Evolutionary conservation across 192 early-diverging fungal species (phyloP).

Genomic region (Coemansia sp.): DNA sequence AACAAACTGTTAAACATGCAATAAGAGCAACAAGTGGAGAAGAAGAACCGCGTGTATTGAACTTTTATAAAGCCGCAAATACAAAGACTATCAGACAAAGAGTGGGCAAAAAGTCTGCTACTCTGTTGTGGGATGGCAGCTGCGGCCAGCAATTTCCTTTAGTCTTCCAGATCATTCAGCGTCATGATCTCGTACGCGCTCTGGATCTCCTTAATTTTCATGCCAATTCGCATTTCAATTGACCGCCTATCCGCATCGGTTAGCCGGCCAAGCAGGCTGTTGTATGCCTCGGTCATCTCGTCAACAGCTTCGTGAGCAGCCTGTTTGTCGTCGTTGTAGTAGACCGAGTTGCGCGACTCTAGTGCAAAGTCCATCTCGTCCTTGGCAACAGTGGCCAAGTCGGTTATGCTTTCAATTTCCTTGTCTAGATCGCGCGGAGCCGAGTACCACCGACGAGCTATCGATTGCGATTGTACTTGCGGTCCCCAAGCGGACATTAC

Average conservation of each 20-base stretch:
- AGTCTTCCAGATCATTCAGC: slow-evolving; percentile 42
- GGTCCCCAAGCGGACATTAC: background rate
- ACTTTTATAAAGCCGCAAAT: background rate
- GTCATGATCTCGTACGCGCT: slow-evolving; percentile 53
- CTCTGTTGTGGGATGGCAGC: background rate
- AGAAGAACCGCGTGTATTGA: no score
- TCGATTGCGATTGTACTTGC: background rate
- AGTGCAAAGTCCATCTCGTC: slow-evolving; percentile 56
- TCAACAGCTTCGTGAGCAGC: slow-evolving; percentile 52
- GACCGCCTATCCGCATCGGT: slow-evolving; percentile 18
- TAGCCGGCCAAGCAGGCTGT: slow-evolving; percentile 25
- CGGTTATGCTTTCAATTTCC: slow-evolving; percentile 48
- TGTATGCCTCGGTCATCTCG: slow-evolving; percentile 35
- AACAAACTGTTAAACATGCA: background rate
- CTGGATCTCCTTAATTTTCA: slow-evolving; percentile 54
- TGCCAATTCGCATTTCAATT: slow-evolving; percentile 42
- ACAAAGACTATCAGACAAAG: slow-evolving; percentile 6
- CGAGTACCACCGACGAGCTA: slow-evolving; percentile 1
- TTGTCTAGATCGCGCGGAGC: slow-evolving; percentile 28
- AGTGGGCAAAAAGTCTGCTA: background rate
- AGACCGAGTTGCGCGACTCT: slow-evolving; percentile 52
- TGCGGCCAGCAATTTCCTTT: slow-evolving; percentile 3
- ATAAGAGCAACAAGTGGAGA: background rate
- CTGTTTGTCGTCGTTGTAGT: slow-evolving; percentile 53
- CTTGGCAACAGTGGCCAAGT: slow-evolving; percentile 46